These are phyloP conservation scores for Russula vinacea DNA, from an alignment of 768 basidiomycete species.

Conservation along the genomic window DNA sequence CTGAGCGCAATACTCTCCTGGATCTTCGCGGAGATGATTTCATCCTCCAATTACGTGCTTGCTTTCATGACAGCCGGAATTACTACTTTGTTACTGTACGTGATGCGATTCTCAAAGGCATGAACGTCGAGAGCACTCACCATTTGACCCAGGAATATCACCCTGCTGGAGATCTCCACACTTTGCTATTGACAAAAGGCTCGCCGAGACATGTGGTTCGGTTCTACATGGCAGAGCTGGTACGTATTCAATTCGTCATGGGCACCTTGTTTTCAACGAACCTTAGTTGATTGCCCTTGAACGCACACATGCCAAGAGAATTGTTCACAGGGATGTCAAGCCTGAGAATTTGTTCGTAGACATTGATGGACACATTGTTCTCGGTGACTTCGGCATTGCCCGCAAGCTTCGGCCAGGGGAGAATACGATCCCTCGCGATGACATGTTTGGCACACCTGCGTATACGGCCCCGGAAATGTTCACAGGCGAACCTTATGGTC, in stretches of 20 bases:
- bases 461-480: slow-evolving; percentile 26
- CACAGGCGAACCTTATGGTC: slow-evolving; percentile 15
- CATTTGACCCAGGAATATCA: slow-evolving; percentile 20
- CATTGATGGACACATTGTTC: slow-evolving; percentile 24
- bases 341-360: slow-evolving; percentile 27
- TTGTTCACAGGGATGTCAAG: slow-evolving; percentile 25
- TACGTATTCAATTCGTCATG: neutral
- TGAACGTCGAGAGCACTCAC: neutral
- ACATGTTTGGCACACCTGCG: slow-evolving; percentile 25
- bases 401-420: slow-evolving; percentile 15
- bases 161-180: slow-evolving; percentile 25
- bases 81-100: slow-evolving; percentile 21
- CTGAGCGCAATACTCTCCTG: slow-evolving; percentile 22
- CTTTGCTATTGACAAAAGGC: slow-evolving; percentile 15
- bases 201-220: slow-evolving; percentile 13
- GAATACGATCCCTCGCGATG: slow-evolving; percentile 10
- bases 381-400: slow-evolving; percentile 24
- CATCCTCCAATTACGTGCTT: slow-evolving; percentile 21
- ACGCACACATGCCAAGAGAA: slow-evolving; percentile 17
- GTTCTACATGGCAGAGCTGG: slow-evolving; percentile 28
- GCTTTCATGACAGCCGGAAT: slow-evolving; percentile 26
- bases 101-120: neutral
- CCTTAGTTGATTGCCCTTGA: slow-evolving; percentile 23
- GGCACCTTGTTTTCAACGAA: too few relatives aligned
- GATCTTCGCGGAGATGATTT: slow-evolving; percentile 26